phyloP scores from a whole-genome alignment of 2,329 filamentous ascomycete species.

The Scedosporium aurantiacum region DNA sequence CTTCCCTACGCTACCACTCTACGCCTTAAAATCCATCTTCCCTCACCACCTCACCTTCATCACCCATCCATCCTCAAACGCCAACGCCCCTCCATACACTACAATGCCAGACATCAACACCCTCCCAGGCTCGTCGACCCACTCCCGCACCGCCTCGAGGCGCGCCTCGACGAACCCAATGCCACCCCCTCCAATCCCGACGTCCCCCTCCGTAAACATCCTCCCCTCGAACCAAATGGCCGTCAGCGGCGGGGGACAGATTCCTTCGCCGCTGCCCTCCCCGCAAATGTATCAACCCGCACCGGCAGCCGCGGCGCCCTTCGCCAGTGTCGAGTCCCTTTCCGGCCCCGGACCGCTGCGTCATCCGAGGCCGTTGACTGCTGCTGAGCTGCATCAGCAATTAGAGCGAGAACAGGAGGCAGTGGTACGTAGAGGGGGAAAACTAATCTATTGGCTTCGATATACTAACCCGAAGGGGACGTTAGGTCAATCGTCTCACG shows the following conservation, averaged over 20 bases:
- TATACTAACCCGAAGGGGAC: too few relatives aligned
- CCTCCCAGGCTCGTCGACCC: slow-evolving; percentile 36
- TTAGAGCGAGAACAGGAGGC: slow-evolving; percentile 94
- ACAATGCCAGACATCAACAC: slow-evolving; percentile 46
- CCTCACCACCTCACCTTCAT: neutral
- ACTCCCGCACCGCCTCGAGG: slow-evolving; percentile 28
- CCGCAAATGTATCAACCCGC: slow-evolving; percentile 19
- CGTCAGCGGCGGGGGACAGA: slow-evolving; percentile 16
- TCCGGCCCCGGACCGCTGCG: slow-evolving; percentile 62
- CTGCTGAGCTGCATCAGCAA: slow-evolving; percentile 78
- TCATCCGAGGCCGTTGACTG: slow-evolving; percentile 78
- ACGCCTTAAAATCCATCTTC: neutral
- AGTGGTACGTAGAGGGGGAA: slow-evolving; percentile 47
- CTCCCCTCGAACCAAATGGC: slow-evolving; percentile 44
- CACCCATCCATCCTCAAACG: neutral
- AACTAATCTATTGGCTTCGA: too few relatives aligned
- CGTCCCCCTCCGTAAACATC: slow-evolving; percentile 39
- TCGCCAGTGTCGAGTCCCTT: slow-evolving; percentile 29
- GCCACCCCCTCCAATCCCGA: slow-evolving; percentile 24
- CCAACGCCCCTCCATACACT: neutral
- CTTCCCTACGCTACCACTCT: neutral
- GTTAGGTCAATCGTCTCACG: slow-evolving; percentile 80
- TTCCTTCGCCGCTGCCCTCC: slow-evolving; percentile 23
- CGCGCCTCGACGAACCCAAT: slow-evolving; percentile 34
- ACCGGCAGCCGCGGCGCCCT: slow-evolving; percentile 18